Conservation (phyloP, 768 basidiomycete genomes). For the Psilocybe cubensis region DNA sequence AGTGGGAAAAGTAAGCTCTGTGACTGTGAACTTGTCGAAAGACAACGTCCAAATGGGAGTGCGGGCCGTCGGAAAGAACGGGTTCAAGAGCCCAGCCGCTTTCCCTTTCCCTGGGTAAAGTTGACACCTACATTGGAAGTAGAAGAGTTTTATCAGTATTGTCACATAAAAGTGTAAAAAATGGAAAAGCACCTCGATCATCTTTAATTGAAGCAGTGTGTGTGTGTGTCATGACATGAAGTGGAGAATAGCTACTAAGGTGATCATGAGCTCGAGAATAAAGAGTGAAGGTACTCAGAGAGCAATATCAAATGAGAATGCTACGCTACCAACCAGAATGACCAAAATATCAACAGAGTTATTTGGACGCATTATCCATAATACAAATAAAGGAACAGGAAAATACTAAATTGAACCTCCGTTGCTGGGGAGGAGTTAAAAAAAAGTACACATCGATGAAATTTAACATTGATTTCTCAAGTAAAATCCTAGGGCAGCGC, state of each 20-base stretch:
- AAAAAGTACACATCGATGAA: constrained; percentile 14
- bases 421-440: background rate
- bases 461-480: constrained; percentile 12
- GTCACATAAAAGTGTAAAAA: background rate
- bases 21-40: constrained; percentile 48
- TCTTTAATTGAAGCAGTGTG: too few relatives aligned
- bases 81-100: constrained; percentile 53
- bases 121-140: background rate
- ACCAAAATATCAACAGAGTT: background rate
- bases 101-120: constrained; percentile 30
- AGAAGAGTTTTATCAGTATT: background rate
- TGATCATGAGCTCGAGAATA: too few relatives aligned
- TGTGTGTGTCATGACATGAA: too few relatives aligned
- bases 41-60: constrained; percentile 57
- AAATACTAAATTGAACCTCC: constrained; percentile 6
- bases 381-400: constrained; percentile 11
- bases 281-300: too few relatives aligned
- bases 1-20: constrained; percentile 44
- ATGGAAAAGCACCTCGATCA: background rate
- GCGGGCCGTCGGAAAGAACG: constrained; percentile 53
- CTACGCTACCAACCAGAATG: background rate
- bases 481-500: constrained; percentile 12
- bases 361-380: constrained; percentile 3
- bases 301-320: too few relatives aligned
- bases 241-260: too few relatives aligned